Evolutionary conservation across 768 basidiomycete species (phyloP).

Genomic region (Daedaleopsis nitida): DNA sequence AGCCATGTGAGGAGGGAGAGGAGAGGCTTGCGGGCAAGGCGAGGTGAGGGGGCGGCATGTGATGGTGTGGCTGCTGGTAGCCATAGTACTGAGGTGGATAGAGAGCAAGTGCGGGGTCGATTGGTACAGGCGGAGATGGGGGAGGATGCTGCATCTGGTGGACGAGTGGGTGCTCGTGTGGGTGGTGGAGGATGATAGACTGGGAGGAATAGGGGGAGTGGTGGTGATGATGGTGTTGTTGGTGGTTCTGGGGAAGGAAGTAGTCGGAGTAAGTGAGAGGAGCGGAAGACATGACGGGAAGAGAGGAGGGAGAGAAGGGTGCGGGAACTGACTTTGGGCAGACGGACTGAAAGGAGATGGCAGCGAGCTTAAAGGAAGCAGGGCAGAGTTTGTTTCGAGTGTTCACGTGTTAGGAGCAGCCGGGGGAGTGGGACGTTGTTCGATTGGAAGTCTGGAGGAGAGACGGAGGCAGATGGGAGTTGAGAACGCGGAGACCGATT

Average conservation of each 20-base stretch:
- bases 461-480: conserved; percentile 13
- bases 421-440: conserved; percentile 22
- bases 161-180: conserved; percentile 43
- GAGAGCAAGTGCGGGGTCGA: conserved; percentile 62
- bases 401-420: conserved; percentile 19
- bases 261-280: conserved; percentile 31
- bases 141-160: conserved; percentile 54
- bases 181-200: conserved; percentile 36
- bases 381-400: conserved; percentile 9
- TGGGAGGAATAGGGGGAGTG: conserved; percentile 30
- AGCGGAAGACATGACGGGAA: conserved; percentile 18
- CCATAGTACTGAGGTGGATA: conserved; percentile 44
- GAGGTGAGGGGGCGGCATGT: conserved; percentile 54
- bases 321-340: conserved; percentile 14
- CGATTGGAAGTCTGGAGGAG: conserved; percentile 24
- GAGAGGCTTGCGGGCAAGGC: conserved; percentile 61
- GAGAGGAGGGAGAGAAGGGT: neutral
- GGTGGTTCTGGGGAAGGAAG: conserved; percentile 31
- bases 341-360: conserved; percentile 13
- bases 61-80: conserved; percentile 49
- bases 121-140: conserved; percentile 61
- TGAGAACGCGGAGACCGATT: conserved; percentile 24
- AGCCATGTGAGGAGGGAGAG: conserved; percentile 80
- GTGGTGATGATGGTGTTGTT: conserved; percentile 29
- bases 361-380: conserved; percentile 23